Conservation (phyloP, 2,329 filamentous ascomycete genomes). For the Xylaria digitata region DNA sequence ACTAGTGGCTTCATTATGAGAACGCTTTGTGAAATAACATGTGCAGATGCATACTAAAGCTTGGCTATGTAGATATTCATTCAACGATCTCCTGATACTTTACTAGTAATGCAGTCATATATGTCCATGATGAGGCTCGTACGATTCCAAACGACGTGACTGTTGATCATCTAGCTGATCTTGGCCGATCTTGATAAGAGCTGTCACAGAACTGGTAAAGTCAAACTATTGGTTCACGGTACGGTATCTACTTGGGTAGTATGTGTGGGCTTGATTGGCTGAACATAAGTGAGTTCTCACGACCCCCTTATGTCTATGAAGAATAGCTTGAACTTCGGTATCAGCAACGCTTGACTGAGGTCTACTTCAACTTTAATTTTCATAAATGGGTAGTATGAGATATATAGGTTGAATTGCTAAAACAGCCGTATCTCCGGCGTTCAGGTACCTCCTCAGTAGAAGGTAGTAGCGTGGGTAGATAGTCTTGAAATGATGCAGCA, state of each 20-base stretch:
- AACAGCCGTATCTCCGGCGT: no score
- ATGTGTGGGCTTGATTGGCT: background rate
- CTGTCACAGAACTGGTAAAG: background rate
- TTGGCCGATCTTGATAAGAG: background rate
- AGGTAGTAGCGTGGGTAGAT: no score
- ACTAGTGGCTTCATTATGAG: background rate
- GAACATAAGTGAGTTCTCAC: no score
- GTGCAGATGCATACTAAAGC: no score
- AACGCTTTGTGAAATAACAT: no score
- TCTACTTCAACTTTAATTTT: no score
- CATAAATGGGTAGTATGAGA: no score
- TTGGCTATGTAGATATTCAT: background rate
- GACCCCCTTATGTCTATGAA: no score
- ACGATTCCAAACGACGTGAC: background rate
- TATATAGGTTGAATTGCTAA: no score
- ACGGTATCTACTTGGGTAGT: background rate
- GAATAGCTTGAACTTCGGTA: background rate
- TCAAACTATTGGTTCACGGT: background rate
- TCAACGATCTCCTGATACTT: background rate
- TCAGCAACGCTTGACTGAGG: no score
- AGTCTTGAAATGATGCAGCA: no score
- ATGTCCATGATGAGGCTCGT: background rate
- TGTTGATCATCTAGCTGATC: background rate
- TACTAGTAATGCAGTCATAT: background rate
- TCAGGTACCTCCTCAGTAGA: no score